These are phyloP conservation scores for Eimeria maxima DNA, from an alignment of 169 alveolate species.

Conservation along the genomic window DNA sequence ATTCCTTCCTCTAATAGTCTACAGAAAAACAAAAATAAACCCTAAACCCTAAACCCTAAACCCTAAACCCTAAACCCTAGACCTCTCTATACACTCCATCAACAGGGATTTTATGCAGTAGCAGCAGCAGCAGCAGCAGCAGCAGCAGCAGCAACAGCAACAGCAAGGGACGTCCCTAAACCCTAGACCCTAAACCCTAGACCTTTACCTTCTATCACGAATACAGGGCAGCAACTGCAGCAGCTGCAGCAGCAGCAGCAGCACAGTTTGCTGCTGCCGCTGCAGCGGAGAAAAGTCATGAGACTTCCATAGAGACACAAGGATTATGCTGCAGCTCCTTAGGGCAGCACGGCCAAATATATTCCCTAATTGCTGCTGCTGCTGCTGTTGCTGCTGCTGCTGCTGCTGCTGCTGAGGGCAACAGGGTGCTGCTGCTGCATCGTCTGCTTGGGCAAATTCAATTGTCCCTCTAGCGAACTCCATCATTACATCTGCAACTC, in stretches of 20 bases:
- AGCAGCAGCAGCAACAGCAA: background rate
- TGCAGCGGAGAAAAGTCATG: slow-evolving; percentile 43
- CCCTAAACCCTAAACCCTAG: too few relatives aligned
- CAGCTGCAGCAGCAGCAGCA: slow-evolving; percentile 50
- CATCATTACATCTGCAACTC: background rate
- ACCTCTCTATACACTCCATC: too few relatives aligned
- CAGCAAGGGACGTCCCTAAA: background rate
- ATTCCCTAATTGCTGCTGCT: background rate
- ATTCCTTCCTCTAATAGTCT: slow-evolving; percentile 29
- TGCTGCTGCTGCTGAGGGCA: background rate
- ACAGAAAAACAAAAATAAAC: too few relatives aligned
- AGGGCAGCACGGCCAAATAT: slow-evolving; percentile 9
- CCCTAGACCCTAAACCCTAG: background rate
- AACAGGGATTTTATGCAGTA: too few relatives aligned
- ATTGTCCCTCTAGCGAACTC: slow-evolving; percentile 7
- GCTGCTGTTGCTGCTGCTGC: slow-evolving; percentile 46
- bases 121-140: slow-evolving; percentile 13
- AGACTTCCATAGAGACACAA: slow-evolving; percentile 3
- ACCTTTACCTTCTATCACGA: slow-evolving; percentile 24
- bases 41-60: too few relatives aligned
- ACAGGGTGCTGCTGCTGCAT: background rate
- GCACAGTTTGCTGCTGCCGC: slow-evolving; percentile 57
- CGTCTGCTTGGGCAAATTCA: background rate
- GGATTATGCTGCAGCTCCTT: slow-evolving; percentile 4
- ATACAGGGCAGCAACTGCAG: slow-evolving; percentile 29